A percentile compares a stretch with the other conserved stretches of the same genome.
These are phyloP conservation scores for Pterocarpus santalinus DNA, from an alignment of 306 rosid species.

Conservation along the genomic window DNA sequence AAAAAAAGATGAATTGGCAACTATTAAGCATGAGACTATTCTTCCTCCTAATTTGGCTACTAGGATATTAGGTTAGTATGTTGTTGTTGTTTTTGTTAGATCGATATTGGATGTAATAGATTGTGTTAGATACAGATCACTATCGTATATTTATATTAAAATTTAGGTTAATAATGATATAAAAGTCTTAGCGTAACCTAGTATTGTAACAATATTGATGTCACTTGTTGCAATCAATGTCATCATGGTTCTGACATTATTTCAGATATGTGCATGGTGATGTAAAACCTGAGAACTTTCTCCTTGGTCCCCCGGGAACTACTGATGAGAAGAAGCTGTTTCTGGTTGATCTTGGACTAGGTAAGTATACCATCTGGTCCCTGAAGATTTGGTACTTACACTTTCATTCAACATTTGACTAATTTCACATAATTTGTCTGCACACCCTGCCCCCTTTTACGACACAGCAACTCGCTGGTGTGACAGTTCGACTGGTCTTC, in stretches of 20 bases:
- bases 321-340: conserved; percentile 83
- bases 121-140: background rate
- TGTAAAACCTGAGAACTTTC: conserved; percentile 92
- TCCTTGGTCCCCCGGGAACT: conserved; percentile 85
- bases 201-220: background rate
- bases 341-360: conserved; percentile 93
- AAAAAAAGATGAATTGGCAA: background rate
- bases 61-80: background rate
- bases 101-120: conserved; percentile 2
- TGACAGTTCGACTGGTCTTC: conserved; percentile 74
- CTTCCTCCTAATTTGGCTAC: conserved; percentile 1
- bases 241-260: background rate
- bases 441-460: conserved; percentile 22
- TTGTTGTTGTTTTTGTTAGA: background rate
- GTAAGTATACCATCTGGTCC: conserved; percentile 40
- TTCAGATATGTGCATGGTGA: conserved; percentile 91
- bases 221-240: conserved; percentile 20
- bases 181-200: background rate
- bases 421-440: conserved; percentile 3
- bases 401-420: conserved; percentile 18
- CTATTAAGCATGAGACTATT: background rate
- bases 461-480: conserved; percentile 87
- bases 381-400: conserved; percentile 3
- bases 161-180: background rate
- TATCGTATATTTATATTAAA: background rate